These are phyloP conservation scores for Eucalyptus marginata DNA, from an alignment of 345 rosid species.

Conservation along the genomic window DNA sequence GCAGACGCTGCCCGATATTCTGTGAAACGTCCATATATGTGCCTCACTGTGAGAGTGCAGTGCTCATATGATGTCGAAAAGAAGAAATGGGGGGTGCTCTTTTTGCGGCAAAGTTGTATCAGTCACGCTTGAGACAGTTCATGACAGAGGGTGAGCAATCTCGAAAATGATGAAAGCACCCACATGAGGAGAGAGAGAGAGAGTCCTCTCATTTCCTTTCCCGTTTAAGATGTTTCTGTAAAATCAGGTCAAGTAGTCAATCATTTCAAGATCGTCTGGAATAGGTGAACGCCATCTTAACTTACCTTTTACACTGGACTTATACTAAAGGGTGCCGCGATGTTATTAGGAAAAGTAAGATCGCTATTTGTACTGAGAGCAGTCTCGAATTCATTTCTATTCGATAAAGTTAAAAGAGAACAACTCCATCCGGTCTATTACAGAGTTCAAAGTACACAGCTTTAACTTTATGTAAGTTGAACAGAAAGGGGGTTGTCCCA, in stretches of 20 bases:
- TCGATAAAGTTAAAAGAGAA: background rate
- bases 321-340: background rate
- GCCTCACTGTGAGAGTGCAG: background rate
- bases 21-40: background rate
- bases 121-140: background rate
- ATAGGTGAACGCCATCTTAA: background rate
- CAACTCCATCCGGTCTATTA: background rate
- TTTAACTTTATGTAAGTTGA: background rate
- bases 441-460: background rate
- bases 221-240: background rate
- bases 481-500: background rate
- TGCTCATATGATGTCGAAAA: slow-evolving; percentile 6
- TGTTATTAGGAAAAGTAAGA: background rate
- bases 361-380: background rate
- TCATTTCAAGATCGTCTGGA: background rate
- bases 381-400: background rate
- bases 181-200: background rate
- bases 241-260: background rate
- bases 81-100: background rate
- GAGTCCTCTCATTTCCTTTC: background rate
- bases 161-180: background rate
- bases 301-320: background rate
- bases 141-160: background rate
- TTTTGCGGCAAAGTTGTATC: background rate
- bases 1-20: background rate